Evolutionary conservation across 345 rosid genomes (phyloP).

Genomic region (Ricinus communis): DNA sequence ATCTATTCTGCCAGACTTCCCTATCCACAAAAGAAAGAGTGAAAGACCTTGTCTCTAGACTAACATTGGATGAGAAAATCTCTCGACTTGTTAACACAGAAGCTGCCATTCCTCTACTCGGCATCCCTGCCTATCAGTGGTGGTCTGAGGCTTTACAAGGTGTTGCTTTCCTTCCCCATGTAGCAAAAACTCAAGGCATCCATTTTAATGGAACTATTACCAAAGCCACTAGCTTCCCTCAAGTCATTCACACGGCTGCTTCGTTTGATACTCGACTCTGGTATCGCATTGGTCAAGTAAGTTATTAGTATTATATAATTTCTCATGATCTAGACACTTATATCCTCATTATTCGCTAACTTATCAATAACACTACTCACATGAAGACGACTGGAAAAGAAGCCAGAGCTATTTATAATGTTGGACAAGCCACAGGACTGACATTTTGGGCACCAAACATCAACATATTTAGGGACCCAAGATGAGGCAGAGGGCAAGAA

Average conservation of each 20-base stretch:
- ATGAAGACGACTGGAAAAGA: conserved; percentile 28
- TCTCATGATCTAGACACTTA: too few species aligned
- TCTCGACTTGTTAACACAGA: conserved; percentile 73
- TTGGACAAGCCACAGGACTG: conserved; percentile 29
- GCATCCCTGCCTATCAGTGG: conserved; percentile 78
- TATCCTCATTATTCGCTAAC: too few species aligned
- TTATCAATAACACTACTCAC: not conserved
- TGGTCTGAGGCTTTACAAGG: conserved; percentile 96
- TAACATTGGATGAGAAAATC: conserved; percentile 75
- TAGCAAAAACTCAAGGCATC: conserved; percentile 73
- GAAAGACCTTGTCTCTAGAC: conserved; percentile 64
- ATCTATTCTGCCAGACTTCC: conserved; percentile 51
- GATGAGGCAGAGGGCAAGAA: conserved; percentile 39
- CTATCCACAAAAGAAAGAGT: conserved; percentile 55
- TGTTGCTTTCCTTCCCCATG: conserved; percentile 37
- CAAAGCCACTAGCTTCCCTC: conserved; percentile 86
- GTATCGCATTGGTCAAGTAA: conserved; percentile 84
- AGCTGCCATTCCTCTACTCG: conserved; percentile 61
- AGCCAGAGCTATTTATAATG: conserved; percentile 31
- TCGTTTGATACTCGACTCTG: conserved; percentile 67
- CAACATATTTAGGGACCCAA: conserved; percentile 35
- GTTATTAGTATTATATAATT: not conserved
- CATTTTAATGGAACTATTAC: conserved; percentile 51
- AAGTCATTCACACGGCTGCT: conserved; percentile 76
- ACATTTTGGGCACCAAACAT: conserved; percentile 37